Conservation (phyloP, 805 yeast species). For the Cyberlindnera americana region DNA sequence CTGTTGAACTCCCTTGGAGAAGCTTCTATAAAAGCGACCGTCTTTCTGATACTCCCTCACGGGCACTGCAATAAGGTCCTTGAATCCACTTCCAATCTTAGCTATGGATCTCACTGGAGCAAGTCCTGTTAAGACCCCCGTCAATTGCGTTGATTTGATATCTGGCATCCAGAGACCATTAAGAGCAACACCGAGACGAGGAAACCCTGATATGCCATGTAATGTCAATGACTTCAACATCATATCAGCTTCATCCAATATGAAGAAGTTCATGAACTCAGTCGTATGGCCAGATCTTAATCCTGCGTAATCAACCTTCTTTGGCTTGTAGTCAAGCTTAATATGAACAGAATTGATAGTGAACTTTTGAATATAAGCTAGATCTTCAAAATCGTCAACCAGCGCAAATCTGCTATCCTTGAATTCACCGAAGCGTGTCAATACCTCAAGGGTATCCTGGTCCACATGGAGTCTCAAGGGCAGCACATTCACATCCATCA, state of each 20-base stretch:
- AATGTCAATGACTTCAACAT: conserved; percentile 56
- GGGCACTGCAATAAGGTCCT: conserved; percentile 70
- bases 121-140: conserved; percentile 78
- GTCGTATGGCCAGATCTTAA: conserved; percentile 81
- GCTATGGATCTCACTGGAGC: conserved; percentile 78
- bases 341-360: conserved; percentile 56
- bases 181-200: conserved; percentile 50
- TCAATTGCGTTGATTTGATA: conserved; percentile 73
- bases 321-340: conserved; percentile 87
- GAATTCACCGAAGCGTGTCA: conserved; percentile 77
- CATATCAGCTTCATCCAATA: conserved; percentile 80
- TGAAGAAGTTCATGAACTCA: conserved; percentile 85
- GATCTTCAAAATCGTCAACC: conserved; percentile 57
- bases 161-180: conserved; percentile 86
- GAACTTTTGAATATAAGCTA: conserved; percentile 64
- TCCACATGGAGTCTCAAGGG: conserved; percentile 86
- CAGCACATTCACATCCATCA: conserved; percentile 48
- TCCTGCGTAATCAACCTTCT: conserved; percentile 80
- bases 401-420: conserved; percentile 65
- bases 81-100: conserved; percentile 74
- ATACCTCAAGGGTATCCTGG: conserved; percentile 87
- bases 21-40: conserved; percentile 61
- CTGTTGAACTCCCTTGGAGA: conserved; percentile 69
- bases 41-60: conserved; percentile 70
- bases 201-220: conserved; percentile 76